A percentile compares a stretch with the other conserved stretches of the same genome.
These are phyloP conservation scores for Tricholoma matsutake DNA, from an alignment of 768 basidiomycete species.

Conservation along the genomic window DNA sequence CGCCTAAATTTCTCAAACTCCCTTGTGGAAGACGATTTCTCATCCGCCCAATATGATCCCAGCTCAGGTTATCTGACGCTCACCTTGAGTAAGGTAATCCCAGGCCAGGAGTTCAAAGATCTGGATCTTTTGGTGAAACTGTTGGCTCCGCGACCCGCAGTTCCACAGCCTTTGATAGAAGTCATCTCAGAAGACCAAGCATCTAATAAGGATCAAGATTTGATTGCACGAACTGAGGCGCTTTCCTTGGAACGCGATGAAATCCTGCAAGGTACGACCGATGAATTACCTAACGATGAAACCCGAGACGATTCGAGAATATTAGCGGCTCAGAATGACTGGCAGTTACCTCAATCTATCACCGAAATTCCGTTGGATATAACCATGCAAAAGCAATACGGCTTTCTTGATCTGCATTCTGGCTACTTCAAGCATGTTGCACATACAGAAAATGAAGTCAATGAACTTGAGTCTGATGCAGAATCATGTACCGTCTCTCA, in stretches of 20 bases:
- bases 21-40: conserved; percentile 63
- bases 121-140: conserved; percentile 77
- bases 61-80: conserved; percentile 74
- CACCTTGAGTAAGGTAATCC: conserved; percentile 64
- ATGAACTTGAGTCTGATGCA: conserved; percentile 68
- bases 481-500: conserved; percentile 53
- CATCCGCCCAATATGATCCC: conserved; percentile 74
- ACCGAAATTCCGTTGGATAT: conserved; percentile 42
- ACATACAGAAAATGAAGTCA: conserved; percentile 79
- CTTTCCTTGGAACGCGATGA: conserved; percentile 58
- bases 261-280: conserved; percentile 49
- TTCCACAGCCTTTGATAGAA: conserved; percentile 47
- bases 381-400: conserved; percentile 54
- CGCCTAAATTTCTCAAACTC: conserved; percentile 72
- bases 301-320: neutral
- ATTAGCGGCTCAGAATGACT: conserved; percentile 73
- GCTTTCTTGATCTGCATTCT: conserved; percentile 71
- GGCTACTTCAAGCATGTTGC: conserved; percentile 72
- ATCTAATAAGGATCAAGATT: conserved; percentile 32
- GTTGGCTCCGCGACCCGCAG: conserved; percentile 59
- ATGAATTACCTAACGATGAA: conserved; percentile 1
- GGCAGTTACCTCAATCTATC: conserved; percentile 69
- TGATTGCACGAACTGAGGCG: conserved; percentile 39
- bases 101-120: conserved; percentile 69
- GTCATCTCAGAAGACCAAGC: conserved; percentile 42